phyloP scores from a whole-genome alignment of 805 yeast species.

The Ascoidea asiatica region DNA sequence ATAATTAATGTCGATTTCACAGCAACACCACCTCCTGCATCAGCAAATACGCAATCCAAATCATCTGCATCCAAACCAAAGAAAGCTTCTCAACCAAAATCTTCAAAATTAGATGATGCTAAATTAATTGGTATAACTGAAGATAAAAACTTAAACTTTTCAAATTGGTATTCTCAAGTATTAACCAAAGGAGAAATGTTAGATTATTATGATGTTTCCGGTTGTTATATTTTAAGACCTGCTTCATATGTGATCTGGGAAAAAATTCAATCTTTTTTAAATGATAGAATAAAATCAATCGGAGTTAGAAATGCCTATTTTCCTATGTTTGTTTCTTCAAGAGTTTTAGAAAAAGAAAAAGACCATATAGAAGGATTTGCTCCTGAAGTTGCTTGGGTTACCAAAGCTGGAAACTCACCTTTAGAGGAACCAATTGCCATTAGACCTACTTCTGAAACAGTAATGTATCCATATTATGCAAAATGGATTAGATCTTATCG shows the following conservation, averaged over 20 bases:
- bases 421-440: slow-evolving; percentile 97
- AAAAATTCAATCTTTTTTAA: slow-evolving; percentile 78
- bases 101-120: slow-evolving; percentile 64
- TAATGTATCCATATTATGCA: slow-evolving; percentile 98
- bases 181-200: slow-evolving; percentile 96
- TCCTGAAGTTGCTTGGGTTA: slow-evolving; percentile 99
- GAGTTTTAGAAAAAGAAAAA: slow-evolving; percentile 92
- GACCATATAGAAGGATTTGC: slow-evolving; percentile 99
- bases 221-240: slow-evolving; percentile 96
- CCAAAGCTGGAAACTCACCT: slow-evolving; percentile 87
- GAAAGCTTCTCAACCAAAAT: slow-evolving; percentile 13
- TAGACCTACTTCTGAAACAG: slow-evolving; percentile 98
- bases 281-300: slow-evolving; percentile 62
- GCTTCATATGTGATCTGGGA: slow-evolving; percentile 94
- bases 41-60: slow-evolving; percentile 16
- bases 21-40: slow-evolving; percentile 26
- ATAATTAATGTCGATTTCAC: slow-evolving; percentile 40
- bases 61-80: slow-evolving; percentile 17
- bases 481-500: slow-evolving; percentile 98
- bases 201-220: slow-evolving; percentile 97
- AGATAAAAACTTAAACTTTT: slow-evolving; percentile 82
- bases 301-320: slow-evolving; percentile 94
- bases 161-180: slow-evolving; percentile 96
- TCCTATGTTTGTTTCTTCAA: slow-evolving; percentile 95
- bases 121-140: slow-evolving; percentile 93